These are phyloP conservation scores for Fomitiporia mediterranea DNA, from an alignment of 1,284 basidiomycete genomes.

Conservation along the genomic window DNA sequence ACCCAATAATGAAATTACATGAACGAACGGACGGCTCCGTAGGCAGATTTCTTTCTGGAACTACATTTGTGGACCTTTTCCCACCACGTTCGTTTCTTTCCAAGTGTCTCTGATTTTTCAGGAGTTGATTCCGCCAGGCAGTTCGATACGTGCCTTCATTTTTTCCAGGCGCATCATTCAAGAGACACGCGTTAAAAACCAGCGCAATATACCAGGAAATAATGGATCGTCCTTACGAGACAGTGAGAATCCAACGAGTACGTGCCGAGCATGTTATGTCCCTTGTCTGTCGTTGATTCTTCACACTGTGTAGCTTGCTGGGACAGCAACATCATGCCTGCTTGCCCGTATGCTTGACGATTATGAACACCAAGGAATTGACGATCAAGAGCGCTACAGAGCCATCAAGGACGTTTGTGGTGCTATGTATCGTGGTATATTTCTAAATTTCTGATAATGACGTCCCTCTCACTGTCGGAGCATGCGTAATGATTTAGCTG, in stretches of 20 bases:
- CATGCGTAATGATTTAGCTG: too few species aligned
- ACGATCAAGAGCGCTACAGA: neutral
- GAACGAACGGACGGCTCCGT: neutral
- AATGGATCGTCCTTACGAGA: neutral
- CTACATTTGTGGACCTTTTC: constrained; percentile 27
- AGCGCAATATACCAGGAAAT: neutral
- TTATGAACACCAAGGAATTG: neutral
- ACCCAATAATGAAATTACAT: neutral
- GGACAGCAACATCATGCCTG: neutral
- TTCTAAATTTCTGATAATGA: too few species aligned
- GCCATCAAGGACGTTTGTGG: constrained; percentile 5
- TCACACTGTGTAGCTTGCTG: neutral
- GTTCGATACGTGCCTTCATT: neutral
- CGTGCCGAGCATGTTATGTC: neutral
- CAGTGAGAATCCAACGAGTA: neutral
- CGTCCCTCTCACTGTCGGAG: too few species aligned
- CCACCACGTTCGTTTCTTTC: constrained; percentile 22
- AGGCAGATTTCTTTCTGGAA: constrained; percentile 17
- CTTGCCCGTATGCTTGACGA: constrained; percentile 4
- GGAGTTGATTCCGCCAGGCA: neutral
- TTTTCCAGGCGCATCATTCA: constrained; percentile 2
- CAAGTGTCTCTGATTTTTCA: neutral
- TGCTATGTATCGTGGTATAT: constrained; percentile 13
- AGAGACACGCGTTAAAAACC: neutral
- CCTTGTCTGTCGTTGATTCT: neutral